phyloP scores from a whole-genome alignment of 2,329 filamentous ascomycete species.

The Hypomyces perniciosus region DNA sequence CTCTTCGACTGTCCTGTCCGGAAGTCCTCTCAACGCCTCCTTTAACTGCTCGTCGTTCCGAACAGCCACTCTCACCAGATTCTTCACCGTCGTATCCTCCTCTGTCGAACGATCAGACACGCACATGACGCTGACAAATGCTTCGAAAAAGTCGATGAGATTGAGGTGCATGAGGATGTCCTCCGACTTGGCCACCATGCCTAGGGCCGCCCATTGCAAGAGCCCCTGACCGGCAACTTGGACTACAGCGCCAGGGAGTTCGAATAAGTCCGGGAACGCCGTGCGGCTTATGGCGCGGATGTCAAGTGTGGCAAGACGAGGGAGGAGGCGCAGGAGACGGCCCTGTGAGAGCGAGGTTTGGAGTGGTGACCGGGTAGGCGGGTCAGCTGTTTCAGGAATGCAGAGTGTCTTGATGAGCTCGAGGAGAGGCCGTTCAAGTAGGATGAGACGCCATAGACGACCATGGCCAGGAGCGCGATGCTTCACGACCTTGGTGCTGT shows the following conservation, averaged over 20 bases:
- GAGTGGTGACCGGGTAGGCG: constrained; percentile 22
- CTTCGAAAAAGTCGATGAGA: constrained; percentile 49
- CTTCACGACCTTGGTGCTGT: constrained; percentile 31
- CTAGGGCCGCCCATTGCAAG: constrained; percentile 45
- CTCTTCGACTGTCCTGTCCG: constrained; percentile 44
- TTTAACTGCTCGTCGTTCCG: constrained; percentile 33
- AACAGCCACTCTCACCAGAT: constrained; percentile 37
- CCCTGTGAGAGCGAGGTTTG: constrained; percentile 47
- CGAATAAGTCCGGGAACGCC: constrained; percentile 30
- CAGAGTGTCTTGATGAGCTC: constrained; percentile 35
- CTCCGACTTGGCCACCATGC: constrained; percentile 46
- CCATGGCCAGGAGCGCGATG: constrained; percentile 43
- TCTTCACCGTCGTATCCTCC: constrained; percentile 32
- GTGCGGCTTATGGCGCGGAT: constrained; percentile 34
- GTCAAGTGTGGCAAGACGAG: constrained; percentile 43
- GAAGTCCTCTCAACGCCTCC: constrained; percentile 35
- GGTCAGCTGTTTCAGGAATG: constrained; percentile 23
- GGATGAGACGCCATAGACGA: constrained; percentile 48
- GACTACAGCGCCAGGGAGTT: constrained; percentile 15
- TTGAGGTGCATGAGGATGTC: constrained; percentile 46
- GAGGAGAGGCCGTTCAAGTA: constrained; percentile 41
- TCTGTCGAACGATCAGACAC: constrained; percentile 30
- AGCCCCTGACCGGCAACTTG: constrained; percentile 32
- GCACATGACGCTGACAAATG: constrained; percentile 43
- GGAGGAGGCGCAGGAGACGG: constrained; percentile 46